Percentiles rank a stretch among this genome's conserved stretches.
Conservation (phyloP, 1,139 yeast species). For the Zhuliangozyma parablackwelliae region DNA sequence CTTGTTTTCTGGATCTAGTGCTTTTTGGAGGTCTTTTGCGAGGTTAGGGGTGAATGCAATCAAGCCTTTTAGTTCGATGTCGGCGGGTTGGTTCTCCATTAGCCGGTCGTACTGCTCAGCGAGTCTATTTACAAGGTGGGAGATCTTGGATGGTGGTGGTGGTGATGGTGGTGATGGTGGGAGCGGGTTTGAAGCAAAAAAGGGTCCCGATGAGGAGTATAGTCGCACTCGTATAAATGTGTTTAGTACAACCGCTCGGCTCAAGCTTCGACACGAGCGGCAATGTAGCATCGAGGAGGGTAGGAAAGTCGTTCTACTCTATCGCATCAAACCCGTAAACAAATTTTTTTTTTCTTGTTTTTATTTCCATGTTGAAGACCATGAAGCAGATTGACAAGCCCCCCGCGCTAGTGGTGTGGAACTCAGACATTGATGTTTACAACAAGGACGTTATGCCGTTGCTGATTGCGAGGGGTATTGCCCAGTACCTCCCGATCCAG, state of each 20-base stretch:
- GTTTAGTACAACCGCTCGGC: conserved; percentile 4
- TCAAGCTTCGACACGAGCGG: too few relatives aligned
- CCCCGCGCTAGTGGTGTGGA: conserved; percentile 49
- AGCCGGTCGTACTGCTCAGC: conserved; percentile 4
- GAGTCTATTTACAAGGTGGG: conserved; percentile 6
- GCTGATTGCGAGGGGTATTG: conserved; percentile 32
- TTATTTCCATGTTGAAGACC: too few relatives aligned
- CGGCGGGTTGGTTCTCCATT: conserved; percentile 1
- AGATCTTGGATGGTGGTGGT: conserved; percentile 5
- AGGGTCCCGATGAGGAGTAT: conserved; percentile 3
- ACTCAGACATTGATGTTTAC: conserved; percentile 45
- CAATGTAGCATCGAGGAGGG: too few relatives aligned
- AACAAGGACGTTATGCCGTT: conserved; percentile 39
- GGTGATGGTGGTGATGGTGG: not conserved
- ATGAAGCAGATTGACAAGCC: too few relatives aligned
- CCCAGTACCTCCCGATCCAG: conserved; percentile 31
- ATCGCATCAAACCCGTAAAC: too few relatives aligned
- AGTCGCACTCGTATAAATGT: conserved; percentile 7
- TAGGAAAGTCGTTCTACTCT: too few relatives aligned
- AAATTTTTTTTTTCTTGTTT: too few relatives aligned
- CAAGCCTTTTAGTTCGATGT: not conserved
- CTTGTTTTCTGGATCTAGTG: conserved; percentile 28
- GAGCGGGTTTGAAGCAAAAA: conserved; percentile 2
- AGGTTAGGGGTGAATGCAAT: conserved; percentile 14
- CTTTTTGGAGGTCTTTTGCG: conserved; percentile 7